Evolutionary conservation across 2,329 filamentous ascomycete species (phyloP).

Genomic region (Myriosclerotinia duriaeana): DNA sequence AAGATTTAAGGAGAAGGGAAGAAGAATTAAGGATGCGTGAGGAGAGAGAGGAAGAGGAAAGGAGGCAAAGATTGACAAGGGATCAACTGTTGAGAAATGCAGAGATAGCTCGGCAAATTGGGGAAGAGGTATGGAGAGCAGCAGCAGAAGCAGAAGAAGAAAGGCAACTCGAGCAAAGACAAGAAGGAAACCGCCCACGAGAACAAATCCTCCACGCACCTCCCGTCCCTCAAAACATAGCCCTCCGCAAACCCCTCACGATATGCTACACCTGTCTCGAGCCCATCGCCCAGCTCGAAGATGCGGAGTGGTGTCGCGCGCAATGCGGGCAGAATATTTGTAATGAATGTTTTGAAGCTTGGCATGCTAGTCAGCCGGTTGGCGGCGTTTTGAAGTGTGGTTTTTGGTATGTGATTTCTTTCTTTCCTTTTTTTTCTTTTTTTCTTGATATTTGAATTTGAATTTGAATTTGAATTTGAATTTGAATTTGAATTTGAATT

Average conservation of each 20-base stretch:
- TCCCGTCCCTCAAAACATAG: background rate
- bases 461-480: too few species aligned
- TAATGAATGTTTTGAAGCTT: background rate
- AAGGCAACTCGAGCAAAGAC: background rate
- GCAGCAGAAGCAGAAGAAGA: background rate
- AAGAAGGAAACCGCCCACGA: background rate
- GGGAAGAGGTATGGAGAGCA: too few species aligned
- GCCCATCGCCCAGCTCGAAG: background rate
- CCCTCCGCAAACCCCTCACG: background rate
- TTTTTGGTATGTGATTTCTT: background rate
- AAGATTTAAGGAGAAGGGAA: too few species aligned
- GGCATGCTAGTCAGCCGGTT: background rate
- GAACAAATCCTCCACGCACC: background rate
- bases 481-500: too few species aligned
- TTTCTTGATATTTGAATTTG: background rate
- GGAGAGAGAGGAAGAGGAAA: background rate
- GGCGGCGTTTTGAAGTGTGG: background rate
- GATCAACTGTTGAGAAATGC: too few species aligned
- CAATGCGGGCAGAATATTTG: constrained; percentile 11
- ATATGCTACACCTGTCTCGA: constrained; percentile 6
- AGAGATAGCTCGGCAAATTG: too few species aligned
- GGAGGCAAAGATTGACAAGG: background rate
- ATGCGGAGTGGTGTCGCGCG: constrained; percentile 1
- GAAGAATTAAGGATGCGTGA: too few species aligned
- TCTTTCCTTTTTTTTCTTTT: background rate